Conservation (phyloP, 75 land plant species). For the Pinus tabuliformis region DNA sequence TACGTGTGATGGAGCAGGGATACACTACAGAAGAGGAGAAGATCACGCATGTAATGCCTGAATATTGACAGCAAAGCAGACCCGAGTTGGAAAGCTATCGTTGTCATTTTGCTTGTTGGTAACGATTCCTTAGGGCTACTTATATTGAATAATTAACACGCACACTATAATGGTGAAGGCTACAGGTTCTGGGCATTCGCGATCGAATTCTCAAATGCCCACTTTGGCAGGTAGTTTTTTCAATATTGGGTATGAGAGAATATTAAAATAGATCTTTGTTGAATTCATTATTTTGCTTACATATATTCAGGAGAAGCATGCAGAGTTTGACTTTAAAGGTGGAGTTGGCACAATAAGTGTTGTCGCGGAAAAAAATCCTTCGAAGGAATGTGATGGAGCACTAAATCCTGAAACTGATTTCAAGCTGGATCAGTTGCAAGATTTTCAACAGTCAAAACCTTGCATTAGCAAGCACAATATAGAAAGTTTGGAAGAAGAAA, state of each 20-base stretch:
- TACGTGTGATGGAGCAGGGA: too few species aligned
- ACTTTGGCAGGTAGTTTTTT: not conserved
- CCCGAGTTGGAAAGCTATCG: too few species aligned
- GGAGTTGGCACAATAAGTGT: conserved; percentile 63
- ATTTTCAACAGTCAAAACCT: not conserved
- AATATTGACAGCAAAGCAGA: too few species aligned
- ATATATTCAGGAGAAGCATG: conserved; percentile 40
- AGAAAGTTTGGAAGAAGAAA: conserved; percentile 8
- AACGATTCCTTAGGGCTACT: too few species aligned
- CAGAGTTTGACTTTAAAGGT: conserved; percentile 81
- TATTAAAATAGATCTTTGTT: not conserved
- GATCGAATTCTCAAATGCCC: too few species aligned
- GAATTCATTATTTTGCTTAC: not conserved
- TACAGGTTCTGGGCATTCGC: too few species aligned
- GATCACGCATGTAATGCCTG: too few species aligned
- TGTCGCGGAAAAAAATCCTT: conserved; percentile 4
- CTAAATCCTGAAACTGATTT: conserved; percentile 19
- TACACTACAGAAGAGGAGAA: too few species aligned
- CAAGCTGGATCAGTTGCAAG: conserved; percentile 24
- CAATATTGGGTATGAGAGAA: not conserved
- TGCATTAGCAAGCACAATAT: not conserved
- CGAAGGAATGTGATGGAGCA: conserved; percentile 12
- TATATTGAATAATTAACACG: too few species aligned
- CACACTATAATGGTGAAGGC: too few species aligned
- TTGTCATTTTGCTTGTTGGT: too few species aligned